These are phyloP conservation scores for Ascocoryne sarcoides DNA, from an alignment of 2,329 filamentous ascomycete genomes.

Conservation along the genomic window DNA sequence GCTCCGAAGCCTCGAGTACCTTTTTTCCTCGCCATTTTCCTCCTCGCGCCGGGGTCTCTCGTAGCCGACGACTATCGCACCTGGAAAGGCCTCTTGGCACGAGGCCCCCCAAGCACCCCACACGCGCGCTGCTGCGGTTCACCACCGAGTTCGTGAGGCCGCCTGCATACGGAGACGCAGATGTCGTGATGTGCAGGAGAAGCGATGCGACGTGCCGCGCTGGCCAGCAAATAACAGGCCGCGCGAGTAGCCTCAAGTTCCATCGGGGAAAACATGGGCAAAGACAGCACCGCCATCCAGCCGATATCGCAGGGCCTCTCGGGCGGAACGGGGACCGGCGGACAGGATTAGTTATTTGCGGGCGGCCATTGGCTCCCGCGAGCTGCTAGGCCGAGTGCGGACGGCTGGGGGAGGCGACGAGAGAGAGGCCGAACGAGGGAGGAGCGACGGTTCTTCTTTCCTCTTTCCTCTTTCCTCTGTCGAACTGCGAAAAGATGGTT, in stretches of 20 bases:
- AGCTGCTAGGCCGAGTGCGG: not conserved
- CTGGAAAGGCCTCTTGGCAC: too few relatives aligned
- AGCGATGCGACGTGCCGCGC: slow-evolving; percentile 8
- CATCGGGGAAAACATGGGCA: not conserved
- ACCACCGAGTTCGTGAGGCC: slow-evolving; percentile 6
- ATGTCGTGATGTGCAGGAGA: slow-evolving; percentile 18
- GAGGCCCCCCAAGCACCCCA: slow-evolving; percentile 18
- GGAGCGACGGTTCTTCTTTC: too few relatives aligned
- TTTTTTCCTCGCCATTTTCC: too few relatives aligned
- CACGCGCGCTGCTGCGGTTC: slow-evolving; percentile 2
- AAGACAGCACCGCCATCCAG: not conserved
- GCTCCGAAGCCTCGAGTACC: too few relatives aligned
- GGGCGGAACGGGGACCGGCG: not conserved
- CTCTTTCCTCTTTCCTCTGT: too few relatives aligned
- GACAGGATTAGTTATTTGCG: not conserved
- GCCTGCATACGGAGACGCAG: slow-evolving; percentile 15
- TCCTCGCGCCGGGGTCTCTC: too few relatives aligned
- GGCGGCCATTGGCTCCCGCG: not conserved
- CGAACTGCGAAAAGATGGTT: too few relatives aligned
- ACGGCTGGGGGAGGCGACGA: not conserved
- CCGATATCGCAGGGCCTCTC: not conserved
- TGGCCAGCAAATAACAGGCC: slow-evolving; percentile 11
- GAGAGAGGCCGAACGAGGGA: not conserved
- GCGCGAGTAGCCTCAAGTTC: slow-evolving; percentile 12
- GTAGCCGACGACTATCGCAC: too few relatives aligned